These are phyloP conservation scores for Dryas drummondii DNA, from an alignment of 306 rosid genomes.

Conservation along the genomic window DNA sequence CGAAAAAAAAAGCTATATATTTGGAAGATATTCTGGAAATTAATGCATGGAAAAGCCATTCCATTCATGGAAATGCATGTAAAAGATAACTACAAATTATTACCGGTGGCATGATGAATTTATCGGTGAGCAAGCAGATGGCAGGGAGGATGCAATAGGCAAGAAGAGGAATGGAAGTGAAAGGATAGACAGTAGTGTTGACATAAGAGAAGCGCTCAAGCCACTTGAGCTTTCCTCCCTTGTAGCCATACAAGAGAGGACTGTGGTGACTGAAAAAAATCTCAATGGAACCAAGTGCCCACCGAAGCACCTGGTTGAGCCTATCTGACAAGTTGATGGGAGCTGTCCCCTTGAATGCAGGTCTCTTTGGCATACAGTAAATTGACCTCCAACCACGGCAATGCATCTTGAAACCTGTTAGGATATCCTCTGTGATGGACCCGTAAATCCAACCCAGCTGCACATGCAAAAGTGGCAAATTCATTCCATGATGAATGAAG, in stretches of 20 bases:
- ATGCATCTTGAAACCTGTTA: slow-evolving; percentile 97
- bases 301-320: slow-evolving; percentile 95
- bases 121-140: slow-evolving; percentile 92
- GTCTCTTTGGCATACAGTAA: slow-evolving; percentile 79
- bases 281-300: slow-evolving; percentile 97
- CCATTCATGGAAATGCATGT: background rate
- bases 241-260: slow-evolving; percentile 87
- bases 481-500: slow-evolving; percentile 2
- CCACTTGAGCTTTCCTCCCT: slow-evolving; percentile 92
- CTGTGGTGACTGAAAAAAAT: slow-evolving; percentile 93
- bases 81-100: slow-evolving; percentile 10
- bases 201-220: slow-evolving; percentile 88
- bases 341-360: slow-evolving; percentile 98
- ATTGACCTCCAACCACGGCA: slow-evolving; percentile 99
- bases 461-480: slow-evolving; percentile 25
- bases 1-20: background rate
- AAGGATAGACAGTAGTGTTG: slow-evolving; percentile 94
- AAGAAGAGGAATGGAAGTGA: slow-evolving; percentile 89
- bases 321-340: slow-evolving; percentile 96
- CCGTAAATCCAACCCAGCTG: slow-evolving; percentile 99
- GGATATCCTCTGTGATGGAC: slow-evolving; percentile 91
- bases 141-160: slow-evolving; percentile 93
- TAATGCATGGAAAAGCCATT: background rate
- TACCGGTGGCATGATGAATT: slow-evolving; percentile 98
- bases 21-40: background rate